Evolutionary conservation across 768 basidiomycete genomes (phyloP).

Genomic region (Tulasnella sp.): DNA sequence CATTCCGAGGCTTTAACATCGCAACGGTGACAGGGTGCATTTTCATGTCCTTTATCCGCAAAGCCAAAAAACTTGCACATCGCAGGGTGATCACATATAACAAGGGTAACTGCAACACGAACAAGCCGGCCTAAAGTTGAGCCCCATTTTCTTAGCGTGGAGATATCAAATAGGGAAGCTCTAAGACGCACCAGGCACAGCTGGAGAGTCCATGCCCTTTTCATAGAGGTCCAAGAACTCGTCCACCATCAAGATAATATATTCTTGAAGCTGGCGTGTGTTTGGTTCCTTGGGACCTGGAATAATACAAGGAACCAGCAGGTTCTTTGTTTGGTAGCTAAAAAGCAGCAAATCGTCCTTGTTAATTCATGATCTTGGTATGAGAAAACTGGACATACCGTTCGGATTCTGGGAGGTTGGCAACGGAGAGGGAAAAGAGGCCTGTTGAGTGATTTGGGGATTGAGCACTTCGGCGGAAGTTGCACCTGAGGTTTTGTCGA

Average conservation of each 20-base stretch:
- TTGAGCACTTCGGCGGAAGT: neutral
- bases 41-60: slow-evolving; percentile 33
- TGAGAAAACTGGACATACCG: too few relatives aligned
- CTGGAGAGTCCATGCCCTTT: slow-evolving; percentile 30
- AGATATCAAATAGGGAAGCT: too few relatives aligned
- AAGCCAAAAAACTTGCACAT: slow-evolving; percentile 35
- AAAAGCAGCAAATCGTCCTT: too few relatives aligned
- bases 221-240: slow-evolving; percentile 35
- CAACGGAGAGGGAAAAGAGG: slow-evolving; percentile 9
- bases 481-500: slow-evolving; percentile 8
- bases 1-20: slow-evolving; percentile 29
- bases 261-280: slow-evolving; percentile 34
- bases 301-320: slow-evolving; percentile 31
- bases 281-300: slow-evolving; percentile 37
- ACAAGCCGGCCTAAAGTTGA: neutral
- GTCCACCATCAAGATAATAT: slow-evolving; percentile 34
- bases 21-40: slow-evolving; percentile 35
- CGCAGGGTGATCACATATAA: slow-evolving; percentile 37
- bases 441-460: neutral
- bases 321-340: slow-evolving; percentile 24
- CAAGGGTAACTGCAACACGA: slow-evolving; percentile 31
- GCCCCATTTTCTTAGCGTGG: too few relatives aligned
- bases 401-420: slow-evolving; percentile 6
- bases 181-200: too few relatives aligned
- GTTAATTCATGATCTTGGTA: too few relatives aligned